These are phyloP conservation scores for Tetratostichococcus sp. DNA, from an alignment of 139 green algal genomes.

Conservation along the genomic window DNA sequence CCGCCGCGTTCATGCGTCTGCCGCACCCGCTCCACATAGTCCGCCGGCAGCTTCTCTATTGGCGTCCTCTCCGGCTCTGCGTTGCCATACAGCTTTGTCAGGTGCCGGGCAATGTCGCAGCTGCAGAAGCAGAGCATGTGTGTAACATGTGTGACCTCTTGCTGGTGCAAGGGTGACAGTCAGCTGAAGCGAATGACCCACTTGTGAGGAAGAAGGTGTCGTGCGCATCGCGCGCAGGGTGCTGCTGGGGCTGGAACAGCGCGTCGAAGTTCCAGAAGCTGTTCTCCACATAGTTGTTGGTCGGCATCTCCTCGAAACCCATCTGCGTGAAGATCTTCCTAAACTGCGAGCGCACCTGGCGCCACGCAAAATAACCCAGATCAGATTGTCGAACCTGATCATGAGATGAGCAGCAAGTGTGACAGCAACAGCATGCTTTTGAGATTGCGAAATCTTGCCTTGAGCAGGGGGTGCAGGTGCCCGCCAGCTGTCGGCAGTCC, in stretches of 20 bases:
- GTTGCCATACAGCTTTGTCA: neutral
- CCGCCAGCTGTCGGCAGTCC: constrained; percentile 62
- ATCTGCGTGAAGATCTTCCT: constrained; percentile 92
- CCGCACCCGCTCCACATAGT: constrained; percentile 88
- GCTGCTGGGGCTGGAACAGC: constrained; percentile 98
- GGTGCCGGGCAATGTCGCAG: too few species aligned
- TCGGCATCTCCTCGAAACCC: constrained; percentile 93
- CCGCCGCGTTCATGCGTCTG: constrained; percentile 80
- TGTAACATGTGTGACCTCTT: too few species aligned
- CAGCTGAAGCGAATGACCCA: too few species aligned
- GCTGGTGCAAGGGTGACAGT: too few species aligned
- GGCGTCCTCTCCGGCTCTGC: constrained; percentile 64
- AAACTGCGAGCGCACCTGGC: constrained; percentile 81
- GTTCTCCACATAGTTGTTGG: constrained; percentile 88
- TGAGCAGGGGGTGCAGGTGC: constrained; percentile 95
- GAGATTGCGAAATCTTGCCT: constrained; percentile 49
- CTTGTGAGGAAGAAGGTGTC: constrained; percentile 98
- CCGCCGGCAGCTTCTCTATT: constrained; percentile 47
- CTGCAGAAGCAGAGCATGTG: too few species aligned
- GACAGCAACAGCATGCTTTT: too few species aligned
- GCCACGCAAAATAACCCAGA: too few species aligned
- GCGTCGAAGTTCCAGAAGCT: constrained; percentile 99
- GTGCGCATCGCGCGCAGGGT: constrained; percentile 95
- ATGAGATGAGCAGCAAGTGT: too few species aligned
- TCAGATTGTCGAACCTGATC: too few species aligned